Conservation (phyloP, 495 filamentous ascomycete genomes). For the Xylaria sp. region DNA sequence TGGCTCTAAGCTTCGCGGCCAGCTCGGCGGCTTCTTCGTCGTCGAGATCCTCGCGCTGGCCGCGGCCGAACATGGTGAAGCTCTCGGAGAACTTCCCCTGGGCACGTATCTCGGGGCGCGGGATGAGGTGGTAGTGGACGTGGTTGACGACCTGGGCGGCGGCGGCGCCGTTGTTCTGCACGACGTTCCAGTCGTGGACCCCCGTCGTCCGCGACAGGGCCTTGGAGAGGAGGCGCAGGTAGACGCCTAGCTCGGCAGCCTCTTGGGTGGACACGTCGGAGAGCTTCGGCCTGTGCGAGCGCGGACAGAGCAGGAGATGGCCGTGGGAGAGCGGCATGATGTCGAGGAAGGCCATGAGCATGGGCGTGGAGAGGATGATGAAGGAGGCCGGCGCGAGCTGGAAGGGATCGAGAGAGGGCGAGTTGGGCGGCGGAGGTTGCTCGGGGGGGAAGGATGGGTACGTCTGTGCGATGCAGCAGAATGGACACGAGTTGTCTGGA, state of each 20-base stretch:
- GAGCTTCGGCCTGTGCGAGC: conserved; percentile 74
- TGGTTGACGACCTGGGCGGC: conserved; percentile 92
- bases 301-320: conserved; percentile 78
- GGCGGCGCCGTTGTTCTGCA: conserved; percentile 90
- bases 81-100: conserved; percentile 53
- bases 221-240: conserved; percentile 76
- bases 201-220: conserved; percentile 69
- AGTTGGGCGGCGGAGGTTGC: conserved; percentile 42
- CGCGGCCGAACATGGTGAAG: conserved; percentile 87
- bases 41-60: conserved; percentile 81
- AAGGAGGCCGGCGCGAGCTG: conserved; percentile 59
- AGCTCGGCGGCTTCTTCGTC: conserved; percentile 78
- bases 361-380: conserved; percentile 74
- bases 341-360: conserved; percentile 85
- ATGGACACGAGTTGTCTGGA: conserved; percentile 58
- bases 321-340: conserved; percentile 83
- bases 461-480: conserved; percentile 66
- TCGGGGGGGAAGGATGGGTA: conserved; percentile 54
- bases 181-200: conserved; percentile 84
- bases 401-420: conserved; percentile 44
- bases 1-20: conserved; percentile 65
- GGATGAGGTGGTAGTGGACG: conserved; percentile 93
- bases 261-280: conserved; percentile 65
- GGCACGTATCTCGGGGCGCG: conserved; percentile 63
- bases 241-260: conserved; percentile 68